phyloP scores from a whole-genome alignment of 2,329 filamentous ascomycete genomes.

The Rosellinia necatrix region DNA sequence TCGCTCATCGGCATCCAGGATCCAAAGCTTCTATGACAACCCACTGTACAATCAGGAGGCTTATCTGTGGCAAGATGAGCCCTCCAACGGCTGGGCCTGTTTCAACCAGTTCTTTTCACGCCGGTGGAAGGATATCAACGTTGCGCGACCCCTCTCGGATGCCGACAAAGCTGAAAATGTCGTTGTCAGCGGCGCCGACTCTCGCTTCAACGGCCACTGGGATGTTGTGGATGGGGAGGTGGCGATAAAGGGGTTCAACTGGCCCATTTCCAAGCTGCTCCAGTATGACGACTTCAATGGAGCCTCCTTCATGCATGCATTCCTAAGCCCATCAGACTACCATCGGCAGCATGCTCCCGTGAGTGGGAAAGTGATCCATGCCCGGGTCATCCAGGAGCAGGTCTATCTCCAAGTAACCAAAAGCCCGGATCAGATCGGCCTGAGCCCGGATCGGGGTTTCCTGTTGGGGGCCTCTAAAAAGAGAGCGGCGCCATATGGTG shows the following conservation, averaged over 20 bases:
- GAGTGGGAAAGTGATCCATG: constrained; percentile 6
- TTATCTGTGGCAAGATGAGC: constrained; percentile 3
- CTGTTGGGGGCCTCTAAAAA: too few relatives aligned
- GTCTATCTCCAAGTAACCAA: constrained; percentile 9
- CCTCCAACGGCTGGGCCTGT: constrained; percentile 10
- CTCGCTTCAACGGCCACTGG: background rate
- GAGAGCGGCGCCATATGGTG: background rate
- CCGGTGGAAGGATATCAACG: too few relatives aligned
- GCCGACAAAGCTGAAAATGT: background rate
- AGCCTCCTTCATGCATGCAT: constrained; percentile 13
- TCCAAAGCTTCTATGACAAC: background rate
- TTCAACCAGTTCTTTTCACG: constrained; percentile 22
- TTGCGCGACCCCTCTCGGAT: too few relatives aligned
- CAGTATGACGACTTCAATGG: background rate
- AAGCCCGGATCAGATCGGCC: too few relatives aligned
- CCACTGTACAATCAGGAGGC: background rate
- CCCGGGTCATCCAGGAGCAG: constrained; percentile 7
- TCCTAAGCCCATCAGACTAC: constrained; percentile 8
- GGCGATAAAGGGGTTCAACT: background rate
- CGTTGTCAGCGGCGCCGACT: constrained; percentile 4
- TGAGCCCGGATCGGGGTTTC: too few relatives aligned
- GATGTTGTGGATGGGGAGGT: background rate
- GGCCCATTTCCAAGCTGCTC: constrained; percentile 6
- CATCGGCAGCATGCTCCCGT: constrained; percentile 15
- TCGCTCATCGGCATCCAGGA: background rate